Conservation (phyloP, 2,329 filamentous ascomycete species). For the Verticillium nonalfalfae region DNA sequence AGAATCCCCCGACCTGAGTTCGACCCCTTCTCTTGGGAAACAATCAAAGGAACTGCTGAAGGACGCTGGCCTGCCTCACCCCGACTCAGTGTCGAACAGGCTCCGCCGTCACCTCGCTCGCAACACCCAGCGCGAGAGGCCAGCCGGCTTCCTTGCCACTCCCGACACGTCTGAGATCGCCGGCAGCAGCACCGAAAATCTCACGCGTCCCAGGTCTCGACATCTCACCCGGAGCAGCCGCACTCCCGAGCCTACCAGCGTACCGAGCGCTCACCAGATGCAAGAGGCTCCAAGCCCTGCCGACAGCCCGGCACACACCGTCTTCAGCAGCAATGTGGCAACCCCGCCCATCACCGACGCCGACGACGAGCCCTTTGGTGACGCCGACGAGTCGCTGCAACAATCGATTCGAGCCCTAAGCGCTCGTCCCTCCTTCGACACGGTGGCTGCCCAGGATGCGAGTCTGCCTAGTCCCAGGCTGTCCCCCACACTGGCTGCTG, state of each 20-base stretch:
- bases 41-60: background rate
- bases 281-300: constrained; percentile 43
- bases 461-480: constrained; percentile 92
- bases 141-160: constrained; percentile 39
- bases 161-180: constrained; percentile 50
- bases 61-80: constrained; percentile 8
- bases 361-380: constrained; percentile 56
- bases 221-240: constrained; percentile 34
- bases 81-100: constrained; percentile 27
- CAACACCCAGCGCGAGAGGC: constrained; percentile 18
- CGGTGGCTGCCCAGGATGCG: constrained; percentile 73
- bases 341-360: constrained; percentile 72
- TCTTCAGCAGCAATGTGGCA: constrained; percentile 59
- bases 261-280: constrained; percentile 27
- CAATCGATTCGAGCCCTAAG: constrained; percentile 39
- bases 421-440: constrained; percentile 54
- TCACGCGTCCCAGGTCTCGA: constrained; percentile 31
- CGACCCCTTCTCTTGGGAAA: constrained; percentile 19
- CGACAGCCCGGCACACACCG: constrained; percentile 49
- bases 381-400: constrained; percentile 42
- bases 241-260: constrained; percentile 36
- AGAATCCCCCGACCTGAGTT: constrained; percentile 24
- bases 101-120: constrained; percentile 29
- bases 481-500: constrained; percentile 81
- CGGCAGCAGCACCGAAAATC: constrained; percentile 20